Evolutionary conservation across 2,329 filamentous ascomycete genomes (phyloP).

Genomic region (Sclerotinia trifoliorum): DNA sequence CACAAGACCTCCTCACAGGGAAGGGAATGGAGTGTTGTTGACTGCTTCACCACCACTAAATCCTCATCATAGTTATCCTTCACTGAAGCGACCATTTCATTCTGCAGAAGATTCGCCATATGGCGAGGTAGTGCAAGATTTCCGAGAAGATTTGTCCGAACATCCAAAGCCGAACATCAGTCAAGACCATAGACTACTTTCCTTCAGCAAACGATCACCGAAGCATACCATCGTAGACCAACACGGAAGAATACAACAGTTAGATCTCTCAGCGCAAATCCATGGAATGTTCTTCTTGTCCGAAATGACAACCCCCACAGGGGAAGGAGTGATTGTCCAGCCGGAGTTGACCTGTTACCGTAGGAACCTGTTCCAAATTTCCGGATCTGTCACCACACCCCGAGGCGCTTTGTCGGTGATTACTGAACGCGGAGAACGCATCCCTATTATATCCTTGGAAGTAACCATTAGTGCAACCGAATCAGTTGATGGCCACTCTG

Average conservation of each 20-base stretch:
- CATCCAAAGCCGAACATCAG: slow-evolving; percentile 38
- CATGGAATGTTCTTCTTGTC: slow-evolving; percentile 89
- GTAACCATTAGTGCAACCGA: slow-evolving; percentile 89
- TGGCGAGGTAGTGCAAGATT: slow-evolving; percentile 35
- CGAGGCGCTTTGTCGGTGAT: slow-evolving; percentile 75
- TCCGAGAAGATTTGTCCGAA: slow-evolving; percentile 38
- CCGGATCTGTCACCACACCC: slow-evolving; percentile 80
- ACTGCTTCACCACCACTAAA: slow-evolving; percentile 36
- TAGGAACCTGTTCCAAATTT: slow-evolving; percentile 93
- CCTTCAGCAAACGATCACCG: slow-evolving; percentile 38
- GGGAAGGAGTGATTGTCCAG: slow-evolving; percentile 55
- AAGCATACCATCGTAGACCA: slow-evolving; percentile 51
- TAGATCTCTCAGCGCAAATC: slow-evolving; percentile 64
- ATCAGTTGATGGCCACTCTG: slow-evolving; percentile 86
- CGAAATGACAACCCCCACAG: slow-evolving; percentile 51
- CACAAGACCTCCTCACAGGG: slow-evolving; percentile 30
- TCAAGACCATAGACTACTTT: slow-evolving; percentile 40
- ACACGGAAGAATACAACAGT: slow-evolving; percentile 48
- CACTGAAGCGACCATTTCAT: slow-evolving; percentile 39
- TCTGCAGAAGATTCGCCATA: slow-evolving; percentile 35
- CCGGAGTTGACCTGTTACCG: slow-evolving; percentile 94
- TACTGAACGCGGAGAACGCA: slow-evolving; percentile 78
- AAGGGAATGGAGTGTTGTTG: slow-evolving; percentile 32
- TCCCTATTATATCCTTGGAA: slow-evolving; percentile 79
- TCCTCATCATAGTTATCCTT: slow-evolving; percentile 39